phyloP scores from a whole-genome alignment of 495 filamentous ascomycete genomes.

The Arthonia radiata region DNA sequence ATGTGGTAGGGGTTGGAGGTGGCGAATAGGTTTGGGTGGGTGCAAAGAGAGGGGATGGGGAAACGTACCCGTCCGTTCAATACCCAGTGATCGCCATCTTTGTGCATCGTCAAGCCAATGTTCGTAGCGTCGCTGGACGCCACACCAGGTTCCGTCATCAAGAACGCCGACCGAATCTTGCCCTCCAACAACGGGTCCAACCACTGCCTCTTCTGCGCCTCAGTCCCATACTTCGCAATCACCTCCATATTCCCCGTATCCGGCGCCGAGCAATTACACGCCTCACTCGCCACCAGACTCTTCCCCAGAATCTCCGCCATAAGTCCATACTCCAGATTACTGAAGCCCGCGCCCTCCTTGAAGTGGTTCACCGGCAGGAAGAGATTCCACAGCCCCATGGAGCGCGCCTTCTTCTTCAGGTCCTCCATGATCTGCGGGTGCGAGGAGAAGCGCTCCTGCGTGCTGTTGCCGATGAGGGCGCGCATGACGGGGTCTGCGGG shows the following conservation, averaged over 20 bases:
- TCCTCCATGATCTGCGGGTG: slow-evolving; percentile 67
- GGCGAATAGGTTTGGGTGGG: slow-evolving; percentile 5
- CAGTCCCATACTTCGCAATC: slow-evolving; percentile 75
- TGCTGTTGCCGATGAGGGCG: slow-evolving; percentile 51
- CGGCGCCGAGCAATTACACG: slow-evolving; percentile 73
- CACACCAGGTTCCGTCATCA: slow-evolving; percentile 79
- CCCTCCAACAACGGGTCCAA: slow-evolving; percentile 62
- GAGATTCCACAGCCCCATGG: slow-evolving; percentile 93
- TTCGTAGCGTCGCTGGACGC: slow-evolving; percentile 77
- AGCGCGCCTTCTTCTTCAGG: slow-evolving; percentile 59
- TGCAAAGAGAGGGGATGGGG: no score
- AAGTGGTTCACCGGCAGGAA: slow-evolving; percentile 77
- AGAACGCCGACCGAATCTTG: slow-evolving; percentile 66
- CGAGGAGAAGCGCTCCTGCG: slow-evolving; percentile 41
- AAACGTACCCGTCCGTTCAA: slow-evolving; percentile 52
- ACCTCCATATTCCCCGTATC: slow-evolving; percentile 96
- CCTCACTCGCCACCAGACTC: slow-evolving; percentile 56
- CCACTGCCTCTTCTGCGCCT: slow-evolving; percentile 74
- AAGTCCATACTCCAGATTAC: slow-evolving; percentile 75
- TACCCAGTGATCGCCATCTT: slow-evolving; percentile 59
- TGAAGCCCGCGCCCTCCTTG: slow-evolving; percentile 33
- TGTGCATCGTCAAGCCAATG: slow-evolving; percentile 57
- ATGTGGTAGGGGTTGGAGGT: no score
- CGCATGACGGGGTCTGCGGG: slow-evolving; percentile 48
- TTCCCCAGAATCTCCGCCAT: slow-evolving; percentile 81